Evolutionary conservation across 2,329 filamentous ascomycete species (phyloP).

Genomic region (Polytolypa hystricis): DNA sequence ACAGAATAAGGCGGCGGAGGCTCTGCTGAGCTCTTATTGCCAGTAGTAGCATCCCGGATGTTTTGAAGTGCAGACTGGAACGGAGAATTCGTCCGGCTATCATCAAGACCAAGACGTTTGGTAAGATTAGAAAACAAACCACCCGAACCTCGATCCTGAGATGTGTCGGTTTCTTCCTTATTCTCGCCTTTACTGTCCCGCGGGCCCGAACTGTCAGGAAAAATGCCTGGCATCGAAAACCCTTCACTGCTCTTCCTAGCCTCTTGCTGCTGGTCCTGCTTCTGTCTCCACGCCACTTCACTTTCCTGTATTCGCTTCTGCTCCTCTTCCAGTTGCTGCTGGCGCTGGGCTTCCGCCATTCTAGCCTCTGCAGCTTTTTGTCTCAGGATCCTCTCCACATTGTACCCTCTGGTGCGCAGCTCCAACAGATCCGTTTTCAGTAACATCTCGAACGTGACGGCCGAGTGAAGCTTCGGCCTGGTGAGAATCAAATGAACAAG

Average conservation of each 20-base stretch:
- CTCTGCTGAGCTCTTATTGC: slow-evolving; percentile 9
- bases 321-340: slow-evolving; percentile 60
- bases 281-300: slow-evolving; percentile 38
- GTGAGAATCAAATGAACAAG: slow-evolving; percentile 70
- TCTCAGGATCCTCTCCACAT: slow-evolving; percentile 85
- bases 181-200: too few species aligned
- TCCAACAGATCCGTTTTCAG: slow-evolving; percentile 74
- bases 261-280: slow-evolving; percentile 20
- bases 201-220: slow-evolving; percentile 53
- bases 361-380: slow-evolving; percentile 79
- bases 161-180: too few species aligned
- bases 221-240: slow-evolving; percentile 61
- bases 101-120: slow-evolving; percentile 57
- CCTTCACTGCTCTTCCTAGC: slow-evolving; percentile 19
- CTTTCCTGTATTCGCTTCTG: slow-evolving; percentile 55
- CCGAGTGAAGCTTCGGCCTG: slow-evolving; percentile 77
- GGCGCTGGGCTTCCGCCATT: slow-evolving; percentile 72
- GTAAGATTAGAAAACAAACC: slow-evolving; percentile 59
- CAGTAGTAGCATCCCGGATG: slow-evolving; percentile 14
- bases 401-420: slow-evolving; percentile 80
- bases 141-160: slow-evolving; percentile 37
- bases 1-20: slow-evolving; percentile 32
- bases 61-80: slow-evolving; percentile 23
- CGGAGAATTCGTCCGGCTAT: slow-evolving; percentile 17
- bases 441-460: slow-evolving; percentile 82